Percentiles rank a stretch among this genome's conserved stretches.
phyloP scores from a whole-genome alignment of 1,284 basidiomycete genomes.

The Moesziomyces sp. region DNA sequence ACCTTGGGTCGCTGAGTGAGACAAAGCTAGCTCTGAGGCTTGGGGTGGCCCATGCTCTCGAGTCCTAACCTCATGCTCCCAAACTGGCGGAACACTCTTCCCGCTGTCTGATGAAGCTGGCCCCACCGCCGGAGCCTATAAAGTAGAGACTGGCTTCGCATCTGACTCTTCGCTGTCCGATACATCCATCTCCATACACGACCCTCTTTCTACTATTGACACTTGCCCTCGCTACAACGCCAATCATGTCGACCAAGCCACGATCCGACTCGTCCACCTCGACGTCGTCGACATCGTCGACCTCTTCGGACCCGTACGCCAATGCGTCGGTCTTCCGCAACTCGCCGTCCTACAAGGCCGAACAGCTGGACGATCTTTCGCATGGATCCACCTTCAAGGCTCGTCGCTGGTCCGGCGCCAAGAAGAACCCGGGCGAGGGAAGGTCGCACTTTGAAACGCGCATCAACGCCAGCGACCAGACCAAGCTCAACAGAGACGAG shows the following conservation, averaged over 20 bases:
- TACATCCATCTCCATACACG: neutral
- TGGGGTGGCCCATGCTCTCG: neutral
- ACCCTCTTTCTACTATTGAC: neutral
- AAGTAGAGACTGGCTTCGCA: too few relatives aligned
- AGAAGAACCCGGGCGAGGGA: slow-evolving; percentile 39
- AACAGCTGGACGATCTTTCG: slow-evolving; percentile 43
- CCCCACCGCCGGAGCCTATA: neutral
- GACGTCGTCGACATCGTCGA: slow-evolving; percentile 23
- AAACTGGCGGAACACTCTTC: neutral
- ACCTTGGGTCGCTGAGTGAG: neutral
- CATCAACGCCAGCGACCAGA: slow-evolving; percentile 12
- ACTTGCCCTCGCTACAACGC: neutral
- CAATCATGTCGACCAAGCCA: slow-evolving; percentile 37
- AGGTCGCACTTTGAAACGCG: slow-evolving; percentile 31
- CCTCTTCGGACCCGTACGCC: slow-evolving; percentile 32
- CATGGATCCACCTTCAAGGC: slow-evolving; percentile 39
- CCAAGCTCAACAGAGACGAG: slow-evolving; percentile 11
- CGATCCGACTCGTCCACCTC: slow-evolving; percentile 28
- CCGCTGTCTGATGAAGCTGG: neutral
- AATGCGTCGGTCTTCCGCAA: slow-evolving; percentile 37
- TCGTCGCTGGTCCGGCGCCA: slow-evolving; percentile 35
- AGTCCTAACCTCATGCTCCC: neutral
- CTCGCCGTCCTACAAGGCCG: slow-evolving; percentile 32
- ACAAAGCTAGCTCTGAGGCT: neutral
- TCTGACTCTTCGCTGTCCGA: too few relatives aligned